Evolutionary conservation across 345 rosid genomes (phyloP).

Genomic region (Euclidium syriacum): DNA sequence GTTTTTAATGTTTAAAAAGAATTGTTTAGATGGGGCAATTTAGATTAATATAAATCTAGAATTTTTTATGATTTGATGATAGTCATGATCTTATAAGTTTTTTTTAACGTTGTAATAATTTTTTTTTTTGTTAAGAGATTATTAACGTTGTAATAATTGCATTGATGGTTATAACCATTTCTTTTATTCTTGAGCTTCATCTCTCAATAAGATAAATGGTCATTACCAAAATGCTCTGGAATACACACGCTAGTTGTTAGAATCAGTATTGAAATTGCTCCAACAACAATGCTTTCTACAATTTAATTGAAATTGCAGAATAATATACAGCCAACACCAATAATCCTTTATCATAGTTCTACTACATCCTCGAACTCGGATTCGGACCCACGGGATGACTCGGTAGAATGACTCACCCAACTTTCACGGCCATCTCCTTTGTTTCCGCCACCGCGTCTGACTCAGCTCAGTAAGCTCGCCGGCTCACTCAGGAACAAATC

Average conservation of each 20-base stretch:
- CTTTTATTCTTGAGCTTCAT: background rate
- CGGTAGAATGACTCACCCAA: conserved; percentile 42
- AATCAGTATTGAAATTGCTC: background rate
- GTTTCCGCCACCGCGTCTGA: conserved; percentile 1
- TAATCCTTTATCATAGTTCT: background rate
- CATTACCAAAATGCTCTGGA: background rate
- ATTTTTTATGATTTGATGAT: no score
- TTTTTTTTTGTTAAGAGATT: no score
- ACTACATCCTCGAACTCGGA: conserved; percentile 18
- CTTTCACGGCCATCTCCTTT: conserved; percentile 51
- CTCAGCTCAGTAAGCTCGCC: conserved; percentile 10
- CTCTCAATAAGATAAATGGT: background rate
- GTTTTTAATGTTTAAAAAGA: no score
- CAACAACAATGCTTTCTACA: conserved; percentile 8
- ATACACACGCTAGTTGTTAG: background rate
- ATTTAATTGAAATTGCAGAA: conserved; percentile 2
- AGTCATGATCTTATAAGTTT: no score
- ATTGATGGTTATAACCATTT: background rate
- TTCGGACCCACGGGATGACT: conserved; percentile 58
- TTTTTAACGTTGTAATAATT: no score
- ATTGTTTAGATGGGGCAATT: no score
- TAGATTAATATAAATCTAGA: no score
- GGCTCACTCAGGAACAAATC: conserved; percentile 2
- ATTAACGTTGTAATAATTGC: no score
- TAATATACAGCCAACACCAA: conserved; percentile 10